phyloP scores from a whole-genome alignment of 179 eudicot species.

The Pouteria campechiana region DNA sequence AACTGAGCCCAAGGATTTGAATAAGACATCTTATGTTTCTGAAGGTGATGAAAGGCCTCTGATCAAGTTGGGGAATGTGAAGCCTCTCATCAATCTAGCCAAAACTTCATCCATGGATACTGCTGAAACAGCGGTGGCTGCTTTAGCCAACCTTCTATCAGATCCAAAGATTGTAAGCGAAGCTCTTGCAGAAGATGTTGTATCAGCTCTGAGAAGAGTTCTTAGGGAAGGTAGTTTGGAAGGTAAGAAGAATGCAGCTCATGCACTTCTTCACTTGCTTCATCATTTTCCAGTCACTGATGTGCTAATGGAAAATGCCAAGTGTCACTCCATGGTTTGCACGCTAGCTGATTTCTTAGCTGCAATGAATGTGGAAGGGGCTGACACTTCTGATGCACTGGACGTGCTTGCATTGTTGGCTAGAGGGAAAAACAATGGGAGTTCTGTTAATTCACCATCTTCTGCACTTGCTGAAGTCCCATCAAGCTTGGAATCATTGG shows the following conservation, averaged over 20 bases:
- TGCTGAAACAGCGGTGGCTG: slow-evolving; percentile 62
- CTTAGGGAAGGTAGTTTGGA: slow-evolving; percentile 50
- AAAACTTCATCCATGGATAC: slow-evolving; percentile 58
- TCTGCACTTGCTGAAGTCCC: slow-evolving; percentile 49
- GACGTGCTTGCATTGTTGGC: slow-evolving; percentile 54
- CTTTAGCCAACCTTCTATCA: slow-evolving; percentile 59
- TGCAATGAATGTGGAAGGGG: slow-evolving; percentile 40
- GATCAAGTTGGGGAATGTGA: slow-evolving; percentile 40
- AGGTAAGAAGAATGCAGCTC: slow-evolving; percentile 63
- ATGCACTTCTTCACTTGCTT: slow-evolving; percentile 54
- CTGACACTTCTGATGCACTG: slow-evolving; percentile 51
- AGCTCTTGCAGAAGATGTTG: slow-evolving; percentile 61
- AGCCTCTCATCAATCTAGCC: slow-evolving; percentile 56
- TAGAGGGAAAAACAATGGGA: slow-evolving; percentile 36
- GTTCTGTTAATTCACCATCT: slow-evolving; percentile 29
- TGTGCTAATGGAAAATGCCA: slow-evolving; percentile 46
- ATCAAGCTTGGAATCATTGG: slow-evolving; percentile 45
- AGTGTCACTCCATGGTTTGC: slow-evolving; percentile 53
- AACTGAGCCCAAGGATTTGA: slow-evolving; percentile 30
- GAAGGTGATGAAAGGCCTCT: no score
- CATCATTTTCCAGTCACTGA: slow-evolving; percentile 46
- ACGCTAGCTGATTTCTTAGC: slow-evolving; percentile 49
- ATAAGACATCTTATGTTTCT: slow-evolving; percentile 47
- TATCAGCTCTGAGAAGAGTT: slow-evolving; percentile 49
- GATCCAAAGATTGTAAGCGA: slow-evolving; percentile 51